Evolutionary conservation across 164 flowering plant genomes (phyloP).

Genomic region (Chloranthus sessilifolius): DNA sequence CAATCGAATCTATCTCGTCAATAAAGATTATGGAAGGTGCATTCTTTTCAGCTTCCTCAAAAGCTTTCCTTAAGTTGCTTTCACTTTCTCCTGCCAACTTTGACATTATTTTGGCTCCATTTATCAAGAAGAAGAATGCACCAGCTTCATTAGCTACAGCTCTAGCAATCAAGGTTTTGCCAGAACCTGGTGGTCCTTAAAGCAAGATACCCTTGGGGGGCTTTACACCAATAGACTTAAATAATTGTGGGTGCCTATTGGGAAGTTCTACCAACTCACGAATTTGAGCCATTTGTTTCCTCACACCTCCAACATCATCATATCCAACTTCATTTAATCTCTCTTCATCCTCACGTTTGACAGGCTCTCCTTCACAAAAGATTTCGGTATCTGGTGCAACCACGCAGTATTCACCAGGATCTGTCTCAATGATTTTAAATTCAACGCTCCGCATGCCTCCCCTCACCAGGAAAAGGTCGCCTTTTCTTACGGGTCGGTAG

Average conservation of each 20-base stretch:
- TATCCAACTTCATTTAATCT: slow-evolving; percentile 58
- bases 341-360: slow-evolving; percentile 63
- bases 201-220: slow-evolving; percentile 31
- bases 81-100: slow-evolving; percentile 32
- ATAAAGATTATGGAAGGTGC: slow-evolving; percentile 67
- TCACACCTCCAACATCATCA: slow-evolving; percentile 73
- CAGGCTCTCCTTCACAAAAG: slow-evolving; percentile 64
- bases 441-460: slow-evolving; percentile 76
- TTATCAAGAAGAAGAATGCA: slow-evolving; percentile 29
- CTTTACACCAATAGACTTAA: slow-evolving; percentile 44
- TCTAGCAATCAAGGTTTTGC: slow-evolving; percentile 32
- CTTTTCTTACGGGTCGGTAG: slow-evolving; percentile 61
- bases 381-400: slow-evolving; percentile 73
- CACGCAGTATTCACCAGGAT: slow-evolving; percentile 65
- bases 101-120: slow-evolving; percentile 34
- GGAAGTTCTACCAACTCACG: slow-evolving; percentile 73
- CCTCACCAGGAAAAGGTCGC: slow-evolving; percentile 58
- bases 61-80: slow-evolving; percentile 41
- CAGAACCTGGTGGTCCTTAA: slow-evolving; percentile 29
- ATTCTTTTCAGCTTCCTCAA: slow-evolving; percentile 73
- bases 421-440: slow-evolving; percentile 60
- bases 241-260: slow-evolving; percentile 62
- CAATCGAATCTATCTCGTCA: slow-evolving; percentile 66
- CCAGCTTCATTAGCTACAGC: slow-evolving; percentile 34
- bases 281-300: slow-evolving; percentile 76